A percentile compares a stretch with the other conserved stretches of the same genome.
Evolutionary conservation across 352 stramenopile genomes (phyloP).

Genomic region (Pythium oligandrum): DNA sequence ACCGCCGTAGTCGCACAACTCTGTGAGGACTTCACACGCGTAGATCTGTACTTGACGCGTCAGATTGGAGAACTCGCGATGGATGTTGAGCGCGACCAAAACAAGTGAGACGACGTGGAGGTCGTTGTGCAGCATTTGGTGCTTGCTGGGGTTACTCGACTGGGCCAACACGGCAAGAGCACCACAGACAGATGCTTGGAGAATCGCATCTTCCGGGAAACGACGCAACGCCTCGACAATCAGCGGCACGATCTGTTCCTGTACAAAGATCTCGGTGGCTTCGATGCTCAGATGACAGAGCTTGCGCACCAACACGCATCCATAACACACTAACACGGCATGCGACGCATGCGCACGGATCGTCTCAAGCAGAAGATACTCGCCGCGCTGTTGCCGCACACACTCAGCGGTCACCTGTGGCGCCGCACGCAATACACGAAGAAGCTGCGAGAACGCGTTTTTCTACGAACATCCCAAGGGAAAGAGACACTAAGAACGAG

Average conservation of each 20-base stretch:
- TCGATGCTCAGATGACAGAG: slow-evolving; percentile 68
- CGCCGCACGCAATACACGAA: slow-evolving; percentile 53
- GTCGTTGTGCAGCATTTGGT: slow-evolving; percentile 41
- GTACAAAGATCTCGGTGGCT: slow-evolving; percentile 54
- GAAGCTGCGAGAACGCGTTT: slow-evolving; percentile 56
- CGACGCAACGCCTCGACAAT: slow-evolving; percentile 39
- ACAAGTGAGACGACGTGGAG: slow-evolving; percentile 33
- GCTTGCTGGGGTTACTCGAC: slow-evolving; percentile 52
- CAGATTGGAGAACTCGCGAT: slow-evolving; percentile 66
- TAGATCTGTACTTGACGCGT: slow-evolving; percentile 80
- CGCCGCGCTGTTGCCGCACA: slow-evolving; percentile 50
- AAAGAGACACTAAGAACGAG: not conserved
- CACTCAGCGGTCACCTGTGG: slow-evolving; percentile 67
- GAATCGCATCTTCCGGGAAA: slow-evolving; percentile 62
- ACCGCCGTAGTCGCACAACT: slow-evolving; percentile 57
- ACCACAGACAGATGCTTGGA: slow-evolving; percentile 61
- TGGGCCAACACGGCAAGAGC: slow-evolving; percentile 56
- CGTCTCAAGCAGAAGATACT: slow-evolving; percentile 47
- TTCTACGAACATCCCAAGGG: slow-evolving; percentile 27
- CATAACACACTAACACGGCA: slow-evolving; percentile 71
- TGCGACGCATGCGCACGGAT: slow-evolving; percentile 53
- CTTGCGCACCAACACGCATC: slow-evolving; percentile 71
- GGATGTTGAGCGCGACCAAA: slow-evolving; percentile 38
- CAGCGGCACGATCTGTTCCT: slow-evolving; percentile 46
- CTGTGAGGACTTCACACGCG: slow-evolving; percentile 67